A percentile compares a stretch with the other conserved stretches of the same genome.
Evolutionary conservation across 179 eudicot genomes (phyloP).

Genomic region (Carnegiea gigantea): DNA sequence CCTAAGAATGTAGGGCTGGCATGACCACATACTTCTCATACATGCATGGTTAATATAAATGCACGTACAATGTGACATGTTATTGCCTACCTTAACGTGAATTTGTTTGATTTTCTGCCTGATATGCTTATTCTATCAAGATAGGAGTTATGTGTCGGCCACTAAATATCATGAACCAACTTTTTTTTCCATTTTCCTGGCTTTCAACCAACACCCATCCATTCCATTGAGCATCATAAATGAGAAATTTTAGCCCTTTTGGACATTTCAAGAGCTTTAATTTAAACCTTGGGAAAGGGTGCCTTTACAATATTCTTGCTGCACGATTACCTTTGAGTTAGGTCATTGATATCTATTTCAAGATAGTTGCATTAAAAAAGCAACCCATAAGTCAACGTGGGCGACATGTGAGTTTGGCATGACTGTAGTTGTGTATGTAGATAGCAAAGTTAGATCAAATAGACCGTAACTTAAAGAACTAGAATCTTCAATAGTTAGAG

Average conservation of each 20-base stretch:
- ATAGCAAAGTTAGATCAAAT: no score
- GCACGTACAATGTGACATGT: not conserved
- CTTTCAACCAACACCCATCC: constrained; percentile 7
- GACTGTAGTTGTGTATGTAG: no score
- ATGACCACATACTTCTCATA: not conserved
- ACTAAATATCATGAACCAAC: not conserved
- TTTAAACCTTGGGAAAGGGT: not conserved
- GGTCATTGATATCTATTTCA: constrained; percentile 1
- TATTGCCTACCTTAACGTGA: no score
- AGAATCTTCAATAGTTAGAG: no score
- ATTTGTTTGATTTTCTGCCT: not conserved
- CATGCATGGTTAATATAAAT: not conserved
- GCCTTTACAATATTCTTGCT: no score
- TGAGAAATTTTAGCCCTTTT: constrained; percentile 1
- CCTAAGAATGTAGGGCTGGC: not conserved
- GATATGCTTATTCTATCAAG: not conserved
- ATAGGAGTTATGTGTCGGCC: not conserved
- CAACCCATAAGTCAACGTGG: not conserved
- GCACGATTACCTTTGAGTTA: constrained; percentile 3
- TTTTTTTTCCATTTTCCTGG: not conserved
- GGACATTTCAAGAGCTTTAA: not conserved
- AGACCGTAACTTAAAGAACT: no score
- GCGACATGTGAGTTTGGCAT: no score
- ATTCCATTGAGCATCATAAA: not conserved
- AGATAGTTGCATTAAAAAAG: not conserved